These are phyloP conservation scores for Teunomyces kruisii DNA, from an alignment of 805 yeast species.

Conservation along the genomic window DNA sequence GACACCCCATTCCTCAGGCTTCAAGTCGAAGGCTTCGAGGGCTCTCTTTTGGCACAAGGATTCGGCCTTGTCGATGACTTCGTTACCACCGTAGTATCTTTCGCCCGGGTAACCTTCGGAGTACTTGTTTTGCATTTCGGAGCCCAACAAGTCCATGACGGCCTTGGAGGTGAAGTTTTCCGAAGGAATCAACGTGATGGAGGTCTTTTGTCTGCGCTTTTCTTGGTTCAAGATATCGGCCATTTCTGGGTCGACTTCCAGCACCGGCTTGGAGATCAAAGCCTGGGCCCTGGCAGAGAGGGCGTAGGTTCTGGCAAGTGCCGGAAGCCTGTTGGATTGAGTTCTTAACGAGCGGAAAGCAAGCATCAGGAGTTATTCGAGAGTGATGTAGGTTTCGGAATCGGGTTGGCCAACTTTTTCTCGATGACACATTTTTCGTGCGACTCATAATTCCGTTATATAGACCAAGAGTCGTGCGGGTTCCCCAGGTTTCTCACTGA, in stretches of 20 bases:
- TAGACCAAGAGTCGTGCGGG: not conserved
- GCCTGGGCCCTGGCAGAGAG: conserved; percentile 64
- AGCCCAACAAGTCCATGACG: conserved; percentile 93
- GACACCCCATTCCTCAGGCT: conserved; percentile 91
- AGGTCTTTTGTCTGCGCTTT: conserved; percentile 87
- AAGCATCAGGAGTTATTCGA: conserved; percentile 22
- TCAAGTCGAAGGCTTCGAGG: conserved; percentile 78
- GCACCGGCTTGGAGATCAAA: conserved; percentile 60
- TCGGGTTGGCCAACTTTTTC: conserved; percentile 1
- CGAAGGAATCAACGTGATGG: conserved; percentile 91
- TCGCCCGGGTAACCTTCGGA: conserved; percentile 99
- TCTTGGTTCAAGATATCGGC: conserved; percentile 74
- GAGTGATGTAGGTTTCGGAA: not conserved
- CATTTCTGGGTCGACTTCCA: conserved; percentile 78
- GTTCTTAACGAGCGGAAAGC: conserved; percentile 29
- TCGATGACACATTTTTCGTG: not conserved
- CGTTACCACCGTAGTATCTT: conserved; percentile 98
- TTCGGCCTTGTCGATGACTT: conserved; percentile 94
- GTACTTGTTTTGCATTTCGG: conserved; percentile 98
- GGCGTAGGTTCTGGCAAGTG: conserved; percentile 49
- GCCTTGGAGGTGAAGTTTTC: conserved; percentile 97
- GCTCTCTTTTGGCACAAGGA: conserved; percentile 92
- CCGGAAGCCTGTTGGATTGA: conserved; percentile 14
- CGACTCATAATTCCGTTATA: not conserved
- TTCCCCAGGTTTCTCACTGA: conserved; percentile 4